Conservation (phyloP, 805 yeast species). For the Metschnikowia anglica region DNA sequence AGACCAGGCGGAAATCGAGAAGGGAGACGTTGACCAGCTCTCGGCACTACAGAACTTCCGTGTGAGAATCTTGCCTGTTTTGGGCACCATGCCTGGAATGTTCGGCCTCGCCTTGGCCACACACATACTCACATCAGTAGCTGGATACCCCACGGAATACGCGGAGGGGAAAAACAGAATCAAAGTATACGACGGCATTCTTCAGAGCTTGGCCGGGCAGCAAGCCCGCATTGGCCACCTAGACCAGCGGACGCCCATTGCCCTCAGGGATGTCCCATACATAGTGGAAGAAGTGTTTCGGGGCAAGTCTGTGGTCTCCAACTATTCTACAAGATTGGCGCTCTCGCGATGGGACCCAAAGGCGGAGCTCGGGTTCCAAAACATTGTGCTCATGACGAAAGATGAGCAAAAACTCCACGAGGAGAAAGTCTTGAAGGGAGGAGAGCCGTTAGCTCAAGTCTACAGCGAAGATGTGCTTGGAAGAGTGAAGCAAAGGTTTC, state of each 20-base stretch:
- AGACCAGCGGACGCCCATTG: constrained; percentile 74
- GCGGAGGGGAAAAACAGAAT: constrained; percentile 86
- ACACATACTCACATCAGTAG: constrained; percentile 69
- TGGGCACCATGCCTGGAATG: constrained; percentile 96
- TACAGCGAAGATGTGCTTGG: constrained; percentile 60
- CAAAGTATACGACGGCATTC: constrained; percentile 79
- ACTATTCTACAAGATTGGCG: constrained; percentile 75
- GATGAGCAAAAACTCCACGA: constrained; percentile 86
- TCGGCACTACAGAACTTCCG: constrained; percentile 87
- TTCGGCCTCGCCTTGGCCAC: constrained; percentile 92
- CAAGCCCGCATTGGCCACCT: constrained; percentile 70
- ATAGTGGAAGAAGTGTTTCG: constrained; percentile 88
- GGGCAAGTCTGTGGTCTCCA: constrained; percentile 87
- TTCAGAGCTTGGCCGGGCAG: constrained; percentile 85
- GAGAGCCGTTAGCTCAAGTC: constrained; percentile 59
- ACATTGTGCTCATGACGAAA: constrained; percentile 83
- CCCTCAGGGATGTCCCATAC: constrained; percentile 72
- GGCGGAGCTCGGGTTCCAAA: constrained; percentile 64
- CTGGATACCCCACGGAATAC: constrained; percentile 90
- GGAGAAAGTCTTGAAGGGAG: constrained; percentile 65
- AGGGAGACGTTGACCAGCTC: constrained; percentile 83
- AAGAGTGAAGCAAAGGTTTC: constrained; percentile 59
- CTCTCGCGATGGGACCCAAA: constrained; percentile 82
- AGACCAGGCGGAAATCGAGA: constrained; percentile 73
- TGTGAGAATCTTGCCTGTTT: constrained; percentile 90